These are phyloP conservation scores for Claviceps sp. DNA, from an alignment of 2,329 filamentous ascomycete species.

Conservation along the genomic window DNA sequence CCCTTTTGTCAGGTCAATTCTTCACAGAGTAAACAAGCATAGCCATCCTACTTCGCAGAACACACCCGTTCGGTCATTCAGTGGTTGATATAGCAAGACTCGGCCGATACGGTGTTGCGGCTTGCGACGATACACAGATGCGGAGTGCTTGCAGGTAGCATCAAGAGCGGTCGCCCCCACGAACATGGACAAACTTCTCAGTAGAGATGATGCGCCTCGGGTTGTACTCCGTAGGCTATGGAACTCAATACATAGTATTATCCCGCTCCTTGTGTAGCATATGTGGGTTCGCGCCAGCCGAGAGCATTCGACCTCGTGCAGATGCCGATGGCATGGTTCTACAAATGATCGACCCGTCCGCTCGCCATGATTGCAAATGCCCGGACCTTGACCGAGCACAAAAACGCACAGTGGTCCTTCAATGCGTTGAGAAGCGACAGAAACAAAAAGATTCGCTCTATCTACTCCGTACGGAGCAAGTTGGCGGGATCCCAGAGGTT, in stretches of 20 bases:
- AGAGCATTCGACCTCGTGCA: conserved; percentile 2
- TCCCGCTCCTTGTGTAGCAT: not conserved
- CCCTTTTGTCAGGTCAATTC: not conserved
- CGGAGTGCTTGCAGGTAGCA: conserved; percentile 3
- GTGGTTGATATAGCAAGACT: conserved; percentile 1
- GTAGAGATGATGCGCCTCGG: not conserved
- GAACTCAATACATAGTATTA: not conserved
- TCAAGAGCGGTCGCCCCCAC: not conserved
- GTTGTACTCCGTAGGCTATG: not conserved
- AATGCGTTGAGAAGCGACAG: not conserved
- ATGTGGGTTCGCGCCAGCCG: conserved; percentile 2
- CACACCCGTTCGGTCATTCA: not conserved
- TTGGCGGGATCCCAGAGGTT: no score
- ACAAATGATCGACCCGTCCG: not conserved
- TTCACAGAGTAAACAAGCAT: not conserved
- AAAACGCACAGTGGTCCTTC: conserved; percentile 1
- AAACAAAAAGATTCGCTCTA: not conserved
- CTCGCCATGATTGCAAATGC: not conserved
- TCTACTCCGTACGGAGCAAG: no score
- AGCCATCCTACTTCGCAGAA: not conserved
- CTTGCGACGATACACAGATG: conserved; percentile 2
- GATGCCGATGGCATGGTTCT: conserved; percentile 2
- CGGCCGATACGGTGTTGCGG: conserved; percentile 6
- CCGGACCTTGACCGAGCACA: conserved; percentile 5
- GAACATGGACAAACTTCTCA: not conserved